Evolutionary conservation across 345 rosid species (phyloP).

Genomic region (Hirschfeldia incana): DNA sequence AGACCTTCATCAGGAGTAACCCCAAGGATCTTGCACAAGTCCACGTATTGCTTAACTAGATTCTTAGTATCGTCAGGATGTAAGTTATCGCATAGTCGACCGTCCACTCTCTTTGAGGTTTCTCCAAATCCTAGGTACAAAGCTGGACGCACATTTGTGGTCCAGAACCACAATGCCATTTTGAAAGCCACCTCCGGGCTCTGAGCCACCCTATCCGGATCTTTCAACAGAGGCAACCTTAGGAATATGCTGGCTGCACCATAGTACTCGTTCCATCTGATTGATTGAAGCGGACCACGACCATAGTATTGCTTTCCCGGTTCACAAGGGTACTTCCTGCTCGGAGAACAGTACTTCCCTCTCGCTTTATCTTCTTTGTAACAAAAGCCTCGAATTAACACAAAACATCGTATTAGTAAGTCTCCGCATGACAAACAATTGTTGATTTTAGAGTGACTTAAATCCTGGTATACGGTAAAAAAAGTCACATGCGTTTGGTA

Average conservation of each 20-base stretch:
- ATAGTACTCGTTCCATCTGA: constrained; percentile 54
- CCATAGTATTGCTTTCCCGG: constrained; percentile 47
- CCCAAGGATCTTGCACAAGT: constrained; percentile 42
- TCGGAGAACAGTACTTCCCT: constrained; percentile 19
- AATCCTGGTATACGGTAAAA: not conserved
- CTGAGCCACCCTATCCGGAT: constrained; percentile 46
- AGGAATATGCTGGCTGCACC: constrained; percentile 43
- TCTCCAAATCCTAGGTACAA: constrained; percentile 29
- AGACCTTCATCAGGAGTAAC: constrained; percentile 31
- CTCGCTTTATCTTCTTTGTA: constrained; percentile 22
- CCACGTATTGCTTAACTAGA: constrained; percentile 30
- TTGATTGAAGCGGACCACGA: constrained; percentile 32
- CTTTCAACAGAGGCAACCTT: constrained; percentile 33
- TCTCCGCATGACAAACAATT: not conserved
- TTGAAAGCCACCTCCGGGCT: constrained; percentile 44
- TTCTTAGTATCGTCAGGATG: constrained; percentile 13
- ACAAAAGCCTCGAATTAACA: constrained; percentile 30
- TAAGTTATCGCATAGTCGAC: constrained; percentile 35
- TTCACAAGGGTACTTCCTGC: constrained; percentile 22
- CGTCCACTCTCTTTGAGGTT: constrained; percentile 25
- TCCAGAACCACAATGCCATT: constrained; percentile 57
- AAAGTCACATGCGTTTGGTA: not conserved
- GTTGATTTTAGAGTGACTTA: not conserved
- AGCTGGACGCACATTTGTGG: constrained; percentile 41
- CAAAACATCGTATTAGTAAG: not conserved